These are phyloP conservation scores for Rhizophora mangle DNA, from an alignment of 345 rosid genomes.

Conservation along the genomic window DNA sequence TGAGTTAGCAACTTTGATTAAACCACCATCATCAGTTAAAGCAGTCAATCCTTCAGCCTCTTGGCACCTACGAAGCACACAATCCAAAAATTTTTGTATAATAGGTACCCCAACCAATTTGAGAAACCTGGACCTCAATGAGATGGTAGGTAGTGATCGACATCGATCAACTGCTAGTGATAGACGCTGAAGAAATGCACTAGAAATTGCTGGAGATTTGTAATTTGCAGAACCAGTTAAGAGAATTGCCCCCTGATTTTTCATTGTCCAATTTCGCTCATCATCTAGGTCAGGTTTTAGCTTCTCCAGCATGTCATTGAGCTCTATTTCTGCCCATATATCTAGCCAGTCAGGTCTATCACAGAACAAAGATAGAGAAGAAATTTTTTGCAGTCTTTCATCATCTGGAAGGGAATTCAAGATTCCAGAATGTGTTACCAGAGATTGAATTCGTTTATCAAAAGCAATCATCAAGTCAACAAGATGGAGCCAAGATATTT, in stretches of 20 bases:
- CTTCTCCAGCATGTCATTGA: constrained; percentile 58
- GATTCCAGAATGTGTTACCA: constrained; percentile 74
- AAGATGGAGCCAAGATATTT: constrained; percentile 80
- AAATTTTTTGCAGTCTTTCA: constrained; percentile 59
- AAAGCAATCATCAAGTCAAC: constrained; percentile 86
- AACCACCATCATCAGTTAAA: constrained; percentile 69
- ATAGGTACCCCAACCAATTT: constrained; percentile 62
- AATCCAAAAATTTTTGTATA: constrained; percentile 57
- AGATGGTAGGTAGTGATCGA: constrained; percentile 53
- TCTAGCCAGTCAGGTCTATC: constrained; percentile 92
- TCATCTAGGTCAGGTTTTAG: constrained; percentile 52
- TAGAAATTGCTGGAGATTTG: constrained; percentile 64
- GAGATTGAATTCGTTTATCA: constrained; percentile 70
- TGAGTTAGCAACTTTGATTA: constrained; percentile 68
- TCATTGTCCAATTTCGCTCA: constrained; percentile 69
- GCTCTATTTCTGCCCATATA: constrained; percentile 86
- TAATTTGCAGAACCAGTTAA: constrained; percentile 56
- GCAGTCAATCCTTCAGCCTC: constrained; percentile 97
- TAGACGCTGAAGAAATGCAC: constrained; percentile 46
- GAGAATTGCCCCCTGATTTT: constrained; percentile 53
- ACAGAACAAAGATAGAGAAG: constrained; percentile 76
- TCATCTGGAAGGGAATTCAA: constrained; percentile 67
- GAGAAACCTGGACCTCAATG: constrained; percentile 69
- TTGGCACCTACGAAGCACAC: constrained; percentile 71
- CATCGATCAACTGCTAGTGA: constrained; percentile 67